Evolutionary conservation across 495 filamentous ascomycete species (phyloP), one percentile per base, ranked within the genome.

Genomic region (Mytilinidion resinicola): DNA sequence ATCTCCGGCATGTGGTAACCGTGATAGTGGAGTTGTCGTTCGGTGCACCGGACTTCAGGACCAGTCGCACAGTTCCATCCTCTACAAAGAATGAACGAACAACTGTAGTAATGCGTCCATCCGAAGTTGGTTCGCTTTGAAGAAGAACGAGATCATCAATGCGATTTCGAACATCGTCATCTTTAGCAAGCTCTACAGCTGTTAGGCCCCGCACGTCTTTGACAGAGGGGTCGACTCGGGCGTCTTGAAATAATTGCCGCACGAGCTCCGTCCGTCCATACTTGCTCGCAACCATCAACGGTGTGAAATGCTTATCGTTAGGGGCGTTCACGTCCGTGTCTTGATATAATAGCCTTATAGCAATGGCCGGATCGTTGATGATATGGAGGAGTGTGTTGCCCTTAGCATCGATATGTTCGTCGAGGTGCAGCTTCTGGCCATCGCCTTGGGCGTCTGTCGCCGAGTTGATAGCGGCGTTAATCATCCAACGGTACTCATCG

Each of bases 281-380:
- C 72, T 99, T 99, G 77, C 91, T 96, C n/a, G 91, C 92, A 55
- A 97, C 88, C 95, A 99, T 99, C 51, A 99, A 75, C 0, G 95
- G 83, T 0, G 95, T 99, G 65, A 97, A 97, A 48, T 80, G 86
- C 76, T 90, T 96, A 67, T 97, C 95, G 66, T 99, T 99, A 0
- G 85, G 87, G 0, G 93, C 93, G 72, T 99, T 99, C 37, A 91
- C 88, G 69, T 97, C 90, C 15, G 89, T 85, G 64, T 99, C 95
- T 42, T 85, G 81, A 53, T 84, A 75, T 3, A 99, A 74, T 21
- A 96, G 88, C 37, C 81, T 81, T 30, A 82, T 59, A 1, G 88
- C 88, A 54, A 97, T 78, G 30, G 85, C 78, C 17, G 89, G 82
- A 62, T 97, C 90, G 59, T 90, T 91, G 60, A 95, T 84, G 55